Percentiles rank a stretch among this genome's conserved stretches.
phyloP scores from a whole-genome alignment of 2,329 filamentous ascomycete species.

The Epichloe sp. region DNA sequence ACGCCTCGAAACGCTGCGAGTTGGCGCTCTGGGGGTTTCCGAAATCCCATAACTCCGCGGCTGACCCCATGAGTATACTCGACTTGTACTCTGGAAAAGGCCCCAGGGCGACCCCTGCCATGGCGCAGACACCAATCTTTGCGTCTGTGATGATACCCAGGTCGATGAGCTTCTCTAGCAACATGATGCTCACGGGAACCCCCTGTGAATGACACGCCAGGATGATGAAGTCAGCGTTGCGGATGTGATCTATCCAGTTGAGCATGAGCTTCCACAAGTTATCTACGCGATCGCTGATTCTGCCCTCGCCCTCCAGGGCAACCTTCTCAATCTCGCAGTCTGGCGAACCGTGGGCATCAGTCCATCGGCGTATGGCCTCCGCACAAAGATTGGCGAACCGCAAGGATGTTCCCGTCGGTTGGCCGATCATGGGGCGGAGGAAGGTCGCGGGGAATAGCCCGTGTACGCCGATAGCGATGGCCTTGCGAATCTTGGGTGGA shows the following conservation, averaged over 20 bases:
- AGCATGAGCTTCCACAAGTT: slow-evolving; percentile 88
- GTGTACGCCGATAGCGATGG: slow-evolving; percentile 86
- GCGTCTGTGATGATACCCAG: slow-evolving; percentile 69
- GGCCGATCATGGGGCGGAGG: slow-evolving; percentile 80
- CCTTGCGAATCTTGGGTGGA: slow-evolving; percentile 63
- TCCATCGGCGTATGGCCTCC: slow-evolving; percentile 72
- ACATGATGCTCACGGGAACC: slow-evolving; percentile 89
- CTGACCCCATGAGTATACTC: slow-evolving; percentile 75
- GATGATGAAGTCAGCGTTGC: slow-evolving; percentile 75
- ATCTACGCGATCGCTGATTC: slow-evolving; percentile 77
- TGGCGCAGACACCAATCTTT: slow-evolving; percentile 74
- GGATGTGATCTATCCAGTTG: slow-evolving; percentile 88
- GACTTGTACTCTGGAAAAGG: slow-evolving; percentile 89
- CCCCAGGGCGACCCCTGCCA: slow-evolving; percentile 85
- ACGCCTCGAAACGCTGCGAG: slow-evolving; percentile 65
- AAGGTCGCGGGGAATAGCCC: slow-evolving; percentile 77
- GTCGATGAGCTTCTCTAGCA: slow-evolving; percentile 83
- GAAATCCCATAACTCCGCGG: slow-evolving; percentile 93
- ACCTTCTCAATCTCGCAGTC: slow-evolving; percentile 85
- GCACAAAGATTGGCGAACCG: slow-evolving; percentile 83
- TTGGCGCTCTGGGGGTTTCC: slow-evolving; percentile 66
- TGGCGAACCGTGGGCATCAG: slow-evolving; percentile 55
- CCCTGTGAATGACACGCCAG: slow-evolving; percentile 94
- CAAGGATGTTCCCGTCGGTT: slow-evolving; percentile 89
- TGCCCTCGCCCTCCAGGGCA: slow-evolving; percentile 86